Evolutionary conservation across 2,329 filamentous ascomycete species (phyloP).

Genomic region (Microcyclosporella mali): DNA sequence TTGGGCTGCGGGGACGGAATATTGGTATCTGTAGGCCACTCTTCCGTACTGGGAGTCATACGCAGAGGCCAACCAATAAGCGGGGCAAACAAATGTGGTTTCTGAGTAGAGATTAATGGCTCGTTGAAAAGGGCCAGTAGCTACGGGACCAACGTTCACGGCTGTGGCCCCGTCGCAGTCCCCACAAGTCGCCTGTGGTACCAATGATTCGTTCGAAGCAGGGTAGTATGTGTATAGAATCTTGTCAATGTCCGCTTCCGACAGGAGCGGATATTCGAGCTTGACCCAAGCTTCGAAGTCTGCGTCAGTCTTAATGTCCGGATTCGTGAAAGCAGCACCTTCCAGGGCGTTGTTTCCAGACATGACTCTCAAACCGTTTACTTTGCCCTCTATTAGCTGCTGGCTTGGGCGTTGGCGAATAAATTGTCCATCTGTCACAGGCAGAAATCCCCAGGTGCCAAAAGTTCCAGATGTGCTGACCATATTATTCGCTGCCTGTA

Average conservation of each 20-base stretch:
- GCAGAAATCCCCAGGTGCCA: constrained; percentile 38
- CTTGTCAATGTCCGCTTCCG: constrained; percentile 34
- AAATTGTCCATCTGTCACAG: constrained; percentile 39
- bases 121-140: constrained; percentile 32
- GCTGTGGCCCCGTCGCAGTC: constrained; percentile 38
- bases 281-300: constrained; percentile 38
- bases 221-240: constrained; percentile 35
- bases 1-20: constrained; percentile 38
- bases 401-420: constrained; percentile 34
- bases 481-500: constrained; percentile 35
- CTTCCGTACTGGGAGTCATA: constrained; percentile 29
- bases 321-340: constrained; percentile 41
- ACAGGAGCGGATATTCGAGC: constrained; percentile 38
- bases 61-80: constrained; percentile 51
- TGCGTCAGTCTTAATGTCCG: constrained; percentile 38
- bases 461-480: constrained; percentile 32
- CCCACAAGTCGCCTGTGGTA: constrained; percentile 27
- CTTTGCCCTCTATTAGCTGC: constrained; percentile 30
- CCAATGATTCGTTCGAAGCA: constrained; percentile 15
- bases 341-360: constrained; percentile 47
- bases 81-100: constrained; percentile 46
- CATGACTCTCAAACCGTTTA: constrained; percentile 36
- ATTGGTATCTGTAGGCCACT: constrained; percentile 45
- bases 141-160: constrained; percentile 41
- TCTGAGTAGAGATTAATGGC: constrained; percentile 51